Conservation (phyloP, 2,329 filamentous ascomycete genomes). For the Botrytis tulipae region DNA sequence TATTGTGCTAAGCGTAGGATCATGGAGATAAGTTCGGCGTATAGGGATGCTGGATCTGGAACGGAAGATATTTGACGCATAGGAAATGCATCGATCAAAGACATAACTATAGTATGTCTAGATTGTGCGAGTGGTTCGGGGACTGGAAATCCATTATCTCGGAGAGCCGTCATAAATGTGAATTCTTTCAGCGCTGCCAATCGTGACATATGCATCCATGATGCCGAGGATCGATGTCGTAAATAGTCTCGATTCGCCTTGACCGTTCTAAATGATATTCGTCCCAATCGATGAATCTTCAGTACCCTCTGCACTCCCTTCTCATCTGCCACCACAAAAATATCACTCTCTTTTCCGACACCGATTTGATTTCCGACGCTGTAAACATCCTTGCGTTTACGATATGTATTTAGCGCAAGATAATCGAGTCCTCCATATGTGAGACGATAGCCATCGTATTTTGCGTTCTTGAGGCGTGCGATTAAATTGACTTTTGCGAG, state of each 20-base stretch:
- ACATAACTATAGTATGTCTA: conserved; percentile 95
- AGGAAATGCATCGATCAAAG: conserved; percentile 86
- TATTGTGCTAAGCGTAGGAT: conserved; percentile 80
- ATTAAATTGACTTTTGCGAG: conserved; percentile 92
- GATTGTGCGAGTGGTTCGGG: conserved; percentile 86
- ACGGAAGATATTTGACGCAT: conserved; percentile 84
- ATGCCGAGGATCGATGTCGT: conserved; percentile 72
- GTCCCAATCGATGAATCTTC: conserved; percentile 92
- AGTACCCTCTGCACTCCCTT: conserved; percentile 76
- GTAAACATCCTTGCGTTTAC: conserved; percentile 77
- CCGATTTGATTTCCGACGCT: conserved; percentile 93
- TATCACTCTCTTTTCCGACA: conserved; percentile 96
- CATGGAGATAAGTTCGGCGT: conserved; percentile 85
- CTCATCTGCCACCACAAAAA: conserved; percentile 85
- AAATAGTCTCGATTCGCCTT: conserved; percentile 96
- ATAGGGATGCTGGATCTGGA: conserved; percentile 79
- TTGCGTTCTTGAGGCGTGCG: conserved; percentile 88
- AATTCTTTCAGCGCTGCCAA: conserved; percentile 92
- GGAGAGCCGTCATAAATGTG: conserved; percentile 86
- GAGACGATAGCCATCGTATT: conserved; percentile 94
- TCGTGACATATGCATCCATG: conserved; percentile 97
- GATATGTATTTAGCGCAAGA: conserved; percentile 87
- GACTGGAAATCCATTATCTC: conserved; percentile 82
- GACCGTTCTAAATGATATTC: conserved; percentile 95
- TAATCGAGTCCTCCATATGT: conserved; percentile 98